phyloP scores from a whole-genome alignment of 208 protist genomes.

The Leishmania braziliensis region DNA sequence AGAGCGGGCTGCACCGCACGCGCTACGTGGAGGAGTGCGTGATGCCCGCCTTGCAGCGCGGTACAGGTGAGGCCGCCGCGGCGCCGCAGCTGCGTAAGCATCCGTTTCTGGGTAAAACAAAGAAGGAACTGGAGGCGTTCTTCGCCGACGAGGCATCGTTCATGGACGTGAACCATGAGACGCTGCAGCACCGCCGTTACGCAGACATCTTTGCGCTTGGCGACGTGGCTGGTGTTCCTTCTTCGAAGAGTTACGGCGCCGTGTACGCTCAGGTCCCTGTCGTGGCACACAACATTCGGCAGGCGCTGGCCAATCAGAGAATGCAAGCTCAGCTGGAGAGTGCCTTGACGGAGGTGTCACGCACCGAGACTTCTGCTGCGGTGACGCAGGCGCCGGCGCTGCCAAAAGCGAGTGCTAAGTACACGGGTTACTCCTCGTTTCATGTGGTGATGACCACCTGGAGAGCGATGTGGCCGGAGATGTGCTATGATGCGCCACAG shows the following conservation, averaged over 20 bases:
- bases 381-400: background rate
- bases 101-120: slow-evolving; percentile 13
- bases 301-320: slow-evolving; percentile 36
- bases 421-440: slow-evolving; percentile 84
- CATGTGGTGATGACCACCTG: slow-evolving; percentile 83
- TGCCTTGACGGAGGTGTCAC: background rate
- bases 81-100: background rate
- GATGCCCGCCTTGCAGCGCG: slow-evolving; percentile 16
- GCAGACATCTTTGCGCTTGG: slow-evolving; percentile 84
- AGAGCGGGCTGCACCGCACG: slow-evolving; percentile 58
- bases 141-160: slow-evolving; percentile 59
- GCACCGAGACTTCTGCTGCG: background rate
- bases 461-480: slow-evolving; percentile 87
- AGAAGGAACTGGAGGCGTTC: slow-evolving; percentile 8
- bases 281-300: slow-evolving; percentile 80
- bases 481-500: slow-evolving; percentile 46
- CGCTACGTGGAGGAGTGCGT: slow-evolving; percentile 39
- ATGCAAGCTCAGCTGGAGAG: slow-evolving; percentile 17
- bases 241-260: slow-evolving; percentile 81
- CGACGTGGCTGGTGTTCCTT: slow-evolving; percentile 81
- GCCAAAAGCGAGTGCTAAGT: slow-evolving; percentile 16
- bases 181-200: slow-evolving; percentile 74
- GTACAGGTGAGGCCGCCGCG: background rate
- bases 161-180: slow-evolving; percentile 73
- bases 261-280: slow-evolving; percentile 80